Base-by-base conservation (phyloP, 805 yeast species). In the Cyberlindnera mississippiensis region DNA sequence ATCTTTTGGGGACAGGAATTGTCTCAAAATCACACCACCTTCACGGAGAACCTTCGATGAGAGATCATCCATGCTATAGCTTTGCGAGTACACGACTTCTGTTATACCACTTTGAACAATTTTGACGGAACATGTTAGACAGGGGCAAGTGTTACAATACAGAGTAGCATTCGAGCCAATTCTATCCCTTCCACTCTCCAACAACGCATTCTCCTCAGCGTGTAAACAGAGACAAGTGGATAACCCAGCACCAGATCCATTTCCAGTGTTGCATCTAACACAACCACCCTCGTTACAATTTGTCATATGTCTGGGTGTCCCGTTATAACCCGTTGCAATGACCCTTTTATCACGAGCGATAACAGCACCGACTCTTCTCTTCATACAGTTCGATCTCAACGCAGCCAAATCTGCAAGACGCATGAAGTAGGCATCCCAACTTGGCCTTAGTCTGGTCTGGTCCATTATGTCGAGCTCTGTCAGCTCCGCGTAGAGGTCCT, bases 231-330 rank as follows among this genome's bases (percentile, higher is more conserved):
- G 64, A 61, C 99, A 93, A 0, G 97, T 88, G 4, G 83, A 74
- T 29, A 91, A 66, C 1, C 74, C 78, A 2, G 76, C 71, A 3
- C 96, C 95, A 2, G 73, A 63, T 3, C 67, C 66, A 39, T 71
- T 71, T 7, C 84, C 90, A 19, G 74, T 66, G 56, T 93, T 93
- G 61, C 99, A 93, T 30, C 99, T 69, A 4, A 77, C 64, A 62
- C 99, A 93, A 1, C 99, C 99, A 17, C 99, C 99, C 53, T 88
- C 91, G 56, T 87, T 90, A 64, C 99, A 93, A 55, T 93, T 93
- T 19, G 71, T 68, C 54, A 88, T 65, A 45, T 89, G 86, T 32
- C 96, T 73, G 10, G 99, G 98, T 0, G 99, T 93, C 2, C 99
- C 99, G 56, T 93, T 93, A 63, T 93, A 93, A 0, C 99, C 99